These are phyloP conservation scores for Picea abies DNA, from an alignment of 83 land plant species.

Conservation along the genomic window DNA sequence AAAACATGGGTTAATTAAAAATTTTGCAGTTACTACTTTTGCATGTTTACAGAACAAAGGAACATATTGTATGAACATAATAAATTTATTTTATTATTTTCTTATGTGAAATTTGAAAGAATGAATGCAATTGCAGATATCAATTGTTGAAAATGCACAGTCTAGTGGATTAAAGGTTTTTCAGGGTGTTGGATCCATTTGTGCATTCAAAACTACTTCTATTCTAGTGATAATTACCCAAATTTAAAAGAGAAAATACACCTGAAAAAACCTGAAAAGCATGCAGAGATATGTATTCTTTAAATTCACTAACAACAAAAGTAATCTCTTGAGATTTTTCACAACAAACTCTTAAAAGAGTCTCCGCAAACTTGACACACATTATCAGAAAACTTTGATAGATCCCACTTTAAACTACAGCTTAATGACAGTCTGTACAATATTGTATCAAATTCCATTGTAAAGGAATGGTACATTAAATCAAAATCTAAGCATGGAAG, in stretches of 20 bases:
- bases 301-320: not conserved
- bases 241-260: slow-evolving; percentile 2
- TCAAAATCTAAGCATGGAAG: not conserved
- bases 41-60: too few species aligned
- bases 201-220: too few species aligned
- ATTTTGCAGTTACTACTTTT: too few species aligned
- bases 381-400: not conserved
- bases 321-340: not conserved
- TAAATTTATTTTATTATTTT: too few species aligned
- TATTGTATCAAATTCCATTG: not conserved
- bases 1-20: too few species aligned
- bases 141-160: too few species aligned
- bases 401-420: not conserved
- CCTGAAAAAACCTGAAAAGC: not conserved
- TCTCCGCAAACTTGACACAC: not conserved
- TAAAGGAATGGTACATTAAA: not conserved
- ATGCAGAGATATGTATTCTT: not conserved
- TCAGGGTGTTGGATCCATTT: too few species aligned
- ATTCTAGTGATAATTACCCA: too few species aligned
- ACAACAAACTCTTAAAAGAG: not conserved
- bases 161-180: too few species aligned
- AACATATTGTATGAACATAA: too few species aligned
- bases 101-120: too few species aligned
- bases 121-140: too few species aligned
- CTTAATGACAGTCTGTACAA: not conserved